These are phyloP conservation scores for Xerocomellus dryophilus DNA, from an alignment of 768 basidiomycete species.

Conservation along the genomic window DNA sequence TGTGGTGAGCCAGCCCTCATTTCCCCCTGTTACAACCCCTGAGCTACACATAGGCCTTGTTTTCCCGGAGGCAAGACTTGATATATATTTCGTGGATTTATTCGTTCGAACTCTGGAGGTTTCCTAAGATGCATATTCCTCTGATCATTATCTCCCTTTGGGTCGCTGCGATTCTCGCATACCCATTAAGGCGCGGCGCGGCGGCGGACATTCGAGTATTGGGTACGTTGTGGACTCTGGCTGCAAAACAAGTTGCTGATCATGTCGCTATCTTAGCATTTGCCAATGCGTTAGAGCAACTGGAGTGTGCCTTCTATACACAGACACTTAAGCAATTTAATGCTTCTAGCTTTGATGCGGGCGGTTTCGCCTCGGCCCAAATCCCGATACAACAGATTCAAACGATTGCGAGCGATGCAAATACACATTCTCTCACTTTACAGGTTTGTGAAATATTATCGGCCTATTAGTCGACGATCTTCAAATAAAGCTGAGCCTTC, in stretches of 20 bases:
- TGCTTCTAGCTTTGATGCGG: slow-evolving; percentile 55
- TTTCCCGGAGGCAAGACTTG: background rate
- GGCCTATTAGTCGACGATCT: no score
- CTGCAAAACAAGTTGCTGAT: background rate
- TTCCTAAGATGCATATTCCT: slow-evolving; percentile 5
- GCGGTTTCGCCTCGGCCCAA: slow-evolving; percentile 58
- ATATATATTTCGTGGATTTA: slow-evolving; percentile 13
- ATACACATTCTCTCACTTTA: slow-evolving; percentile 54
- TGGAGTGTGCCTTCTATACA: slow-evolving; percentile 67
- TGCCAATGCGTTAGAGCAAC: slow-evolving; percentile 69
- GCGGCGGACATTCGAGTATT: slow-evolving; percentile 44
- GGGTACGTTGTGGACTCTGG: slow-evolving; percentile 41
- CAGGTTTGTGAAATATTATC: slow-evolving; percentile 37
- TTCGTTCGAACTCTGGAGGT: slow-evolving; percentile 25
- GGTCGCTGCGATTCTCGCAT: background rate
- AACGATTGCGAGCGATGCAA: slow-evolving; percentile 59
- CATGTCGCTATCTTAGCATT: slow-evolving; percentile 48
- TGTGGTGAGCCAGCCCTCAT: background rate
- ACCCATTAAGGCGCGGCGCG: slow-evolving; percentile 7
- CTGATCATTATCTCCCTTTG: background rate
- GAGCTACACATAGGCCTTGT: background rate
- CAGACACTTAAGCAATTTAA: slow-evolving; percentile 66
- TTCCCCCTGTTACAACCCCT: background rate
- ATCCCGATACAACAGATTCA: slow-evolving; percentile 61
- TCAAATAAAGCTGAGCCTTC: background rate